Conservation (phyloP, 2,329 filamentous ascomycete genomes). For the Ophiostoma populinum region DNA sequence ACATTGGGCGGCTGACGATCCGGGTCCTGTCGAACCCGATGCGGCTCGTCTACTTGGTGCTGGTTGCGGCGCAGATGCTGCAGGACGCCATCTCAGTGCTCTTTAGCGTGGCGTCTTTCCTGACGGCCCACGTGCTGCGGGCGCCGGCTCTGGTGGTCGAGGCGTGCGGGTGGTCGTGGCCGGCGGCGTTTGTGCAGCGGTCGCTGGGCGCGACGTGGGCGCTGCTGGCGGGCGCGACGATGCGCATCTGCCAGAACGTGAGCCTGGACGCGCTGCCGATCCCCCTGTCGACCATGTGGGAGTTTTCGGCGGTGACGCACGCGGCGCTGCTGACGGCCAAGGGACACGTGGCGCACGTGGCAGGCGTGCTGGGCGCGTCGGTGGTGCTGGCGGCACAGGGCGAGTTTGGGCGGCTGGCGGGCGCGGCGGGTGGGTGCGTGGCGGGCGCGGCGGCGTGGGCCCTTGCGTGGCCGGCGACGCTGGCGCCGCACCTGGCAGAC, state of each 20-base stretch:
- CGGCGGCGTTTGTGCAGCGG: slow-evolving; percentile 3
- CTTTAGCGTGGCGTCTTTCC: slow-evolving; percentile 33
- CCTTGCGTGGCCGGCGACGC: slow-evolving; percentile 14
- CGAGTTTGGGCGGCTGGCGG: no score
- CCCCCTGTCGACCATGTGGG: slow-evolving; percentile 45
- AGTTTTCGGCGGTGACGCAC: slow-evolving; percentile 62
- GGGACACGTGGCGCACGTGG: slow-evolving; percentile 25
- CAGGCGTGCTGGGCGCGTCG: no score
- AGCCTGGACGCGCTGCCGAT: slow-evolving; percentile 33
- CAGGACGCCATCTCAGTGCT: slow-evolving; percentile 58
- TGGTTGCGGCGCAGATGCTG: slow-evolving; percentile 63
- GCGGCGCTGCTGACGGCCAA: slow-evolving; percentile 48
- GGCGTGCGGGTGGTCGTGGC: slow-evolving; percentile 15
- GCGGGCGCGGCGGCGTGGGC: slow-evolving; percentile 12
- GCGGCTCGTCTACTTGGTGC: slow-evolving; percentile 52
- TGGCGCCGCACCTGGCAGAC: no score
- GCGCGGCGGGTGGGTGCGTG: slow-evolving; percentile 12
- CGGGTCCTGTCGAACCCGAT: slow-evolving; percentile 66
- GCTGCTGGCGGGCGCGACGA: slow-evolving; percentile 24
- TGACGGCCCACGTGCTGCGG: slow-evolving; percentile 19
- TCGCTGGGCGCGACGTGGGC: slow-evolving; percentile 20
- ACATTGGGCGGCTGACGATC: slow-evolving; percentile 71
- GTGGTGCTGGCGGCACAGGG: no score
- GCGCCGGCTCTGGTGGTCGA: slow-evolving; percentile 16
- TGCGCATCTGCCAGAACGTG: slow-evolving; percentile 32